A percentile compares a stretch with the other conserved stretches of the same genome.
Conservation (phyloP, 805 yeast genomes). For the Spathaspora girioi region DNA sequence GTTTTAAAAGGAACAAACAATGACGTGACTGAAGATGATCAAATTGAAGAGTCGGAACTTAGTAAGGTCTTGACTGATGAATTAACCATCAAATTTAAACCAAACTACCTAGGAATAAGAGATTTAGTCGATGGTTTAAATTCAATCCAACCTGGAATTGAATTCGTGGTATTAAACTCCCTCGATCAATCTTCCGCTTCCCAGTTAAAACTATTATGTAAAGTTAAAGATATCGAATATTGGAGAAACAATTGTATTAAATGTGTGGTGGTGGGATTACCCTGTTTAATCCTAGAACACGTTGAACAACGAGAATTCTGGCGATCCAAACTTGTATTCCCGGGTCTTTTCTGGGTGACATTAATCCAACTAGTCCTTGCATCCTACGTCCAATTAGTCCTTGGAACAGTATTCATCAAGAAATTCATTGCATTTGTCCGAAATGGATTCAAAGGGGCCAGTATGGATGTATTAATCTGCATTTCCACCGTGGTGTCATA, state of each 20-base stretch:
- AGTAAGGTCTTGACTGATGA: conserved; percentile 21
- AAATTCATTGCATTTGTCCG: conserved; percentile 63
- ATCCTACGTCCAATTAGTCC: conserved; percentile 55
- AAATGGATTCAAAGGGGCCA: conserved; percentile 57
- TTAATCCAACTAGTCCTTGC: conserved; percentile 57
- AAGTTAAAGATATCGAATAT: conserved; percentile 64
- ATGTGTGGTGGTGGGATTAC: conserved; percentile 56
- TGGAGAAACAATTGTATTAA: conserved; percentile 62
- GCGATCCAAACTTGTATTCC: conserved; percentile 34
- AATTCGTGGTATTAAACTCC: conserved; percentile 44
- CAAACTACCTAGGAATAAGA: conserved; percentile 58
- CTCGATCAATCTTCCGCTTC: conserved; percentile 53
- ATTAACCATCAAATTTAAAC: conserved; percentile 45
- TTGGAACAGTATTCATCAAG: conserved; percentile 66
- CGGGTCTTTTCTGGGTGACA: conserved; percentile 66
- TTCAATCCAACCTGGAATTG: conserved; percentile 50
- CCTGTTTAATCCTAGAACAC: conserved; percentile 53
- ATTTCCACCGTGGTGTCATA: conserved; percentile 80
- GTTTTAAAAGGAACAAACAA: not conserved
- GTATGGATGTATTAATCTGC: conserved; percentile 90
- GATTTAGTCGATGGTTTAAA: conserved; percentile 45
- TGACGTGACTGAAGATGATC: not conserved
- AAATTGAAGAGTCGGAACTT: not conserved
- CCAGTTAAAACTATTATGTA: conserved; percentile 67
- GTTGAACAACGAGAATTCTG: conserved; percentile 36